These are phyloP conservation scores for Boehmeria nivea DNA, from an alignment of 306 rosid genomes.

Conservation along the genomic window DNA sequence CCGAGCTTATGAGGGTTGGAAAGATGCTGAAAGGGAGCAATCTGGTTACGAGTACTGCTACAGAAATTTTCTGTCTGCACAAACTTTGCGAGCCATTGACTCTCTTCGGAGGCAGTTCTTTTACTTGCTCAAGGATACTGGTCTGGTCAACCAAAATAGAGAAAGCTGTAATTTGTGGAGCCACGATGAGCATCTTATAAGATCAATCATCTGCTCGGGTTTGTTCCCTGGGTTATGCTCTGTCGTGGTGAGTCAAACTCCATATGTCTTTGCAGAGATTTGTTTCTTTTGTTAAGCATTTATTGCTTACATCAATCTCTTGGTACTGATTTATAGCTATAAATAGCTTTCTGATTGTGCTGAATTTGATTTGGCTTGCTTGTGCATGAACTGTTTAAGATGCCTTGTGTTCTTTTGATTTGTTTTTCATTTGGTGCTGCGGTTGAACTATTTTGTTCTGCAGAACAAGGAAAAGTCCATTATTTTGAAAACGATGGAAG, in stretches of 20 bases:
- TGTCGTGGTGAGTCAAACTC: conserved; percentile 61
- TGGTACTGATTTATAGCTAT: too few species aligned
- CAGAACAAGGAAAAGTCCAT: conserved; percentile 90
- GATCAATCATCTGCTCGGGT: conserved; percentile 74
- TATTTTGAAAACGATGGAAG: conserved; percentile 83
- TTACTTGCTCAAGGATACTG: conserved; percentile 64
- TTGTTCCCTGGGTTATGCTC: conserved; percentile 90
- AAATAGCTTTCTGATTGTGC: too few species aligned
- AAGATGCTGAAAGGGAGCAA: conserved; percentile 54
- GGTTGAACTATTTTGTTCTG: background rate
- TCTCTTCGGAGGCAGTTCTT: conserved; percentile 78
- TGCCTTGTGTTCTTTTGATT: too few species aligned
- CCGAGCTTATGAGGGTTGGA: conserved; percentile 90
- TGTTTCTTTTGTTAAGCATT: too few species aligned
- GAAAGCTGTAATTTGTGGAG: conserved; percentile 52
- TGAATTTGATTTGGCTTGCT: too few species aligned
- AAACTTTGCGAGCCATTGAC: conserved; percentile 81
- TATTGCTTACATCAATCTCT: too few species aligned
- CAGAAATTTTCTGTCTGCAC: conserved; percentile 80
- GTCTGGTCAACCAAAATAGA: conserved; percentile 50
- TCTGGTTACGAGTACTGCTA: conserved; percentile 89
- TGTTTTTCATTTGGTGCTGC: too few species aligned
- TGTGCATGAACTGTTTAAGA: too few species aligned
- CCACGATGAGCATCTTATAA: conserved; percentile 65
- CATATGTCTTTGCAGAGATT: background rate